Conservation (phyloP, 2,329 filamentous ascomycete genomes). For the Exophiala aquamarina region DNA sequence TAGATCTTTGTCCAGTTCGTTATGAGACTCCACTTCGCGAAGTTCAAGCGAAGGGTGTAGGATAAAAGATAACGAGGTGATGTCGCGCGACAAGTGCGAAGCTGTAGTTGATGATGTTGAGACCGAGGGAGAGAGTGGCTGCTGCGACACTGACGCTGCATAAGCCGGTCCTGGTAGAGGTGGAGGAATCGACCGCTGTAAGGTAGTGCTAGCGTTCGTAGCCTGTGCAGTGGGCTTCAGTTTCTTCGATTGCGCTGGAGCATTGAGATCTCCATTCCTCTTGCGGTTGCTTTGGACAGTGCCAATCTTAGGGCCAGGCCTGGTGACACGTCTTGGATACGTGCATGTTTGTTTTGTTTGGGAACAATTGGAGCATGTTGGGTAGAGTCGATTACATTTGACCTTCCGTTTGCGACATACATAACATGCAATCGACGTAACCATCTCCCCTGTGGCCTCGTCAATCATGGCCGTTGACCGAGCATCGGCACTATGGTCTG, state of each 20-base stretch:
- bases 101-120: background rate
- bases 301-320: conserved; percentile 25
- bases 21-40: background rate
- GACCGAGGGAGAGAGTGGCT: background rate
- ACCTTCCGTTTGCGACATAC: conserved; percentile 8
- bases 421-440: conserved; percentile 5
- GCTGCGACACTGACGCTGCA: too few relatives aligned
- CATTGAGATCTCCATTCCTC: background rate
- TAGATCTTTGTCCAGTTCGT: background rate
- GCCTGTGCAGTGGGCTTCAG: too few relatives aligned
- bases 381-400: conserved; percentile 2
- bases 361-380: conserved; percentile 1
- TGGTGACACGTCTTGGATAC: conserved; percentile 7
- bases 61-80: conserved; percentile 25
- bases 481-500: background rate
- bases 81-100: background rate
- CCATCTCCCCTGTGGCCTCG: background rate
- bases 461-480: background rate
- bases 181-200: too few relatives aligned
- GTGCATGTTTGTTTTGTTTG: conserved; percentile 6
- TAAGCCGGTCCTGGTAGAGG: background rate
- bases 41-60: conserved; percentile 31
- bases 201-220: too few relatives aligned
- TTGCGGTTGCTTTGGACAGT: conserved; percentile 7
- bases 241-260: too few relatives aligned